Evolutionary conservation across 1,284 basidiomycete species (phyloP), one percentile per base, ranked within the genome.

Genomic region (Sporisorium exsertum): DNA sequence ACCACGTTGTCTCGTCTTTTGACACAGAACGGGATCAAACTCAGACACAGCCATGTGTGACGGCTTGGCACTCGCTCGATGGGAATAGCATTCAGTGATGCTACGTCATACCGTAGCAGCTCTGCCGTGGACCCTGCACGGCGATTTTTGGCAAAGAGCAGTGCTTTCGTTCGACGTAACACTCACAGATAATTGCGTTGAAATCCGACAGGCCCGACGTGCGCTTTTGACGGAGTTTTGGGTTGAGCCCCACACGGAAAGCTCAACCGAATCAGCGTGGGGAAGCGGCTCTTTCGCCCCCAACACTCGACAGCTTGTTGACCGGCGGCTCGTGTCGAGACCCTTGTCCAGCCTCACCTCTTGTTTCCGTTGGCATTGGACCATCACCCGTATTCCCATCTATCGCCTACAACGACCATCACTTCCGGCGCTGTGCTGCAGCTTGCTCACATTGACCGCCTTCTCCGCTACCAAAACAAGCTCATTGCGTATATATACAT

Each of bases 161-260:
- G 33, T 35, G 33, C 6, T 8, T 40, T 40, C 18, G 16, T 5
- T 4, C 3, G 12, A 8, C 49, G 9, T 50, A 33, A 50, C 49
- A 50, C 22, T 18, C 16, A n/a, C n/a, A n/a, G 37, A 1, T 3
- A 9, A 32, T 18, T 10, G 26, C 27, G 2, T n/a, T 40, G 47
- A 50, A 50, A 50, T 4, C 49, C 49, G 49, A 32, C 16, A 20
- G 18, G 18, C 18, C 49, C 49, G 49, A 20, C 9, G 27, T 7
- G n/a, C 49, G 49, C 49, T 50, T 50, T 50, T 50, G 49, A 32
- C 49, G 49, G 49, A 50, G 2, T 50, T 50, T 33, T 10, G 24
- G 4, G 16, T n/a, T n/a, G 18, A 35, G 10, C 47, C 47, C 47
- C 47, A 49, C 47, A 49, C 47, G 4, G 47, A 49, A n/a, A 32